Evolutionary conservation across 2,329 filamentous ascomycete genomes (phyloP).

Genomic region (Trichophyton schoenleinii): DNA sequence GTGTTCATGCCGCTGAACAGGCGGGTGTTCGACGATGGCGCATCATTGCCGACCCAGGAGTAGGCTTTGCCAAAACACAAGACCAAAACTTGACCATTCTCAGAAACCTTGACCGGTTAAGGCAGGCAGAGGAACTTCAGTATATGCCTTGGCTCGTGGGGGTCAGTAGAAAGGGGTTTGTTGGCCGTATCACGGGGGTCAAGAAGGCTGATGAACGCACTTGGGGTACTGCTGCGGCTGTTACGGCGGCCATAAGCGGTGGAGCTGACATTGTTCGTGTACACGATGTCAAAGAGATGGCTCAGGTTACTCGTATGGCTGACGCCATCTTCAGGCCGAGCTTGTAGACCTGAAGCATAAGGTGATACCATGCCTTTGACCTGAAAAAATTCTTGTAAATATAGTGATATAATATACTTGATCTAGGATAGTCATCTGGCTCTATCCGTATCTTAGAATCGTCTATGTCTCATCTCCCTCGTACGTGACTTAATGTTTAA

Average conservation of each 20-base stretch:
- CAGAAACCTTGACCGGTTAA: conserved; percentile 51
- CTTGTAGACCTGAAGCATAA: not conserved
- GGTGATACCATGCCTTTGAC: not conserved
- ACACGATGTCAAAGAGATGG: conserved; percentile 83
- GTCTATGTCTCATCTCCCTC: too few species aligned
- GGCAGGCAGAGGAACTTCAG: conserved; percentile 25
- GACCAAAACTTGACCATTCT: conserved; percentile 74
- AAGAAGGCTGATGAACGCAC: conserved; percentile 54
- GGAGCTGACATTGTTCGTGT: conserved; percentile 88
- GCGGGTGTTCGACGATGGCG: conserved; percentile 85
- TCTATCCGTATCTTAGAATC: too few species aligned
- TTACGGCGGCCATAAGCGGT: conserved; percentile 71
- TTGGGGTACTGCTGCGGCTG: conserved; percentile 80
- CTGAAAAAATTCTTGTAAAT: not conserved
- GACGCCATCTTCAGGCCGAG: conserved; percentile 51
- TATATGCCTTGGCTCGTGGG: conserved; percentile 83
- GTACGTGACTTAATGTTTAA: too few species aligned
- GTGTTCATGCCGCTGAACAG: conserved; percentile 61
- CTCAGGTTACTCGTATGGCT: conserved; percentile 67
- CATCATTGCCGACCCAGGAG: conserved; percentile 83
- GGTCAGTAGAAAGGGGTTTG: conserved; percentile 76
- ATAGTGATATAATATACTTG: not conserved
- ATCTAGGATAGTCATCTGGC: not conserved
- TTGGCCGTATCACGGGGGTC: conserved; percentile 70
- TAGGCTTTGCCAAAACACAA: conserved; percentile 81